A percentile compares a stretch with the other conserved stretches of the same genome.
These are phyloP conservation scores for Hyaloscypha finlandica DNA, from an alignment of 495 filamentous ascomycete genomes.

Conservation along the genomic window DNA sequence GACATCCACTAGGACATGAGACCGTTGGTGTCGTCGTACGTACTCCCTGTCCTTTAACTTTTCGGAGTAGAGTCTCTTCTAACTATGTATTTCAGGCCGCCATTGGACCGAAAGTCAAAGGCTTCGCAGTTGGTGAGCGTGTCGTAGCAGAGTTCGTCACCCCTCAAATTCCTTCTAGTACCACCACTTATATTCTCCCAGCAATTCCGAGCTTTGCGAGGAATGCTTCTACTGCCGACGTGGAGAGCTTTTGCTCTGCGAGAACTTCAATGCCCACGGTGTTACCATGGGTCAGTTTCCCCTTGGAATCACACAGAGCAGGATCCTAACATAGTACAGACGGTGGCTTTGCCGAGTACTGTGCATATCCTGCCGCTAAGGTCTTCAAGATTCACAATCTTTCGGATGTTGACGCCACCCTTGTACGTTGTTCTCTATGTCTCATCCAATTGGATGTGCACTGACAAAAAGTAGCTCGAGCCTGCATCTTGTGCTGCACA, in stretches of 20 bases:
- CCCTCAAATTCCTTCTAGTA: conserved; percentile 37
- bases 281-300: conserved; percentile 22
- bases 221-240: conserved; percentile 75
- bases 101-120: conserved; percentile 56
- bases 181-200: neutral
- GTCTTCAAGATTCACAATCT: conserved; percentile 73
- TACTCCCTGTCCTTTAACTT: neutral
- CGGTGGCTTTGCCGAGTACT: conserved; percentile 74
- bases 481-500: conserved; percentile 72
- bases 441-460: neutral
- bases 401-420: conserved; percentile 68
- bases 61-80: neutral
- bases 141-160: conserved; percentile 49
- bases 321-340: conserved; percentile 62
- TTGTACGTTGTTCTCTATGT: conserved; percentile 29
- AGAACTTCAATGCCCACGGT: conserved; percentile 46
- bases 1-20: conserved; percentile 52
- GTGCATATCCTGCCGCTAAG: conserved; percentile 55
- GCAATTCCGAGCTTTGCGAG: conserved; percentile 65
- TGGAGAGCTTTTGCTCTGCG: conserved; percentile 68
- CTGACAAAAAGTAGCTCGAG: conserved; percentile 46
- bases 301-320: conserved; percentile 36
- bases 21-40: conserved; percentile 52
- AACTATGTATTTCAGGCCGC: conserved; percentile 35
- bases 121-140: conserved; percentile 65